Conservation (phyloP, 768 basidiomycete genomes). For the Auricularia auricula-judae region DNA sequence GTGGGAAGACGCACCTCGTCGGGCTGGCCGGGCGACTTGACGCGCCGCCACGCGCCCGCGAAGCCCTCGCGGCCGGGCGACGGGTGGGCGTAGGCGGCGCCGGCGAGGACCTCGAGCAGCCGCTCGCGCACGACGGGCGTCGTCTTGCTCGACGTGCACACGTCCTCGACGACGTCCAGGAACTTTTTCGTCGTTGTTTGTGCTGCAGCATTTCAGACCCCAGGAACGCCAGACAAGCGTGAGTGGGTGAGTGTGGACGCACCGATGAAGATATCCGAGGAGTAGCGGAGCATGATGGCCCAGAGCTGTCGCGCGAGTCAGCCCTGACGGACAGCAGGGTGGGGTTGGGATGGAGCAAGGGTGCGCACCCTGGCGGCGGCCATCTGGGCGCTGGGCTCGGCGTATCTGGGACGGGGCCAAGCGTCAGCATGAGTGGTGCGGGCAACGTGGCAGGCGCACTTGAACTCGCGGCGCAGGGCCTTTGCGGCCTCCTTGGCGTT, state of each 20-base stretch:
- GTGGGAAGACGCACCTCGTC: constrained; percentile 43
- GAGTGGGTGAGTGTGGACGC: constrained; percentile 8
- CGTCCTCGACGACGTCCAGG: constrained; percentile 65
- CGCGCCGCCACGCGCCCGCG: constrained; percentile 64
- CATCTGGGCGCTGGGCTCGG: constrained; percentile 62
- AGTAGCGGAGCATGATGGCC: constrained; percentile 85
- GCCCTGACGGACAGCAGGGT: background rate
- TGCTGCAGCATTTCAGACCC: constrained; percentile 10
- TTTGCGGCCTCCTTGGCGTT: constrained; percentile 78
- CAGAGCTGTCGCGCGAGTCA: constrained; percentile 42
- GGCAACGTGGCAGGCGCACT: constrained; percentile 32
- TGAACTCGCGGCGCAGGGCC: constrained; percentile 77
- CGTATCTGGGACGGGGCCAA: constrained; percentile 37
- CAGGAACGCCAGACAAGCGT: background rate
- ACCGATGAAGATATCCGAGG: constrained; percentile 55
- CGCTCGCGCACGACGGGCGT: constrained; percentile 75
- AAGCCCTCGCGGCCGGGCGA: constrained; percentile 40
- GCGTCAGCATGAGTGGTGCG: constrained; percentile 10
- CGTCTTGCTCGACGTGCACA: constrained; percentile 49
- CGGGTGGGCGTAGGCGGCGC: constrained; percentile 51
- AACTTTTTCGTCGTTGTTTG: constrained; percentile 70
- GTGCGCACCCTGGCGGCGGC: constrained; percentile 60
- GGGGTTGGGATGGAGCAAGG: background rate
- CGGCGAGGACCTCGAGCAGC: constrained; percentile 69
- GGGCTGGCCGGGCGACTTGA: constrained; percentile 71